Conservation (phyloP, 2,329 filamentous ascomycete genomes). For the Epichloe brachyelytri region DNA sequence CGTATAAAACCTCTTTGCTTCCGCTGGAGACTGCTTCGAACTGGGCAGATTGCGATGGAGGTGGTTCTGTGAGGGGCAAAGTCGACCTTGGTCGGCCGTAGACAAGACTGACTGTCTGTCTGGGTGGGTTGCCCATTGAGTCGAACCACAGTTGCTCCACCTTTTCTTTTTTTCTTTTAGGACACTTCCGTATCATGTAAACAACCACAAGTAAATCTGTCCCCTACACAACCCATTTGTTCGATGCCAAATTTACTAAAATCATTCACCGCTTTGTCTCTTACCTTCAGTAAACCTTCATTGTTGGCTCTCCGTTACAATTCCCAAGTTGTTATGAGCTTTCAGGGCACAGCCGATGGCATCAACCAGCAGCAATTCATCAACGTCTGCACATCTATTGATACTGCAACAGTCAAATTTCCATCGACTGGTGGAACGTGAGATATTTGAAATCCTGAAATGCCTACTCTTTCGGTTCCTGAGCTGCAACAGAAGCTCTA, state of each 20-base stretch:
- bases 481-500: constrained; percentile 26
- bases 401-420: neutral
- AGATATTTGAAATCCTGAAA: neutral
- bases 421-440: too few relatives aligned
- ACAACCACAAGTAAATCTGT: too few relatives aligned
- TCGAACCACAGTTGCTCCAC: neutral
- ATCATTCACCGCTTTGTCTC: too few relatives aligned
- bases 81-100: too few relatives aligned
- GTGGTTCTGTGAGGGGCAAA: neutral
- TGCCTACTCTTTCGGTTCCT: constrained; percentile 15
- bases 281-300: neutral
- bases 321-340: neutral
- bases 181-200: neutral
- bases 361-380: neutral
- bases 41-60: neutral
- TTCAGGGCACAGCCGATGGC: neutral
- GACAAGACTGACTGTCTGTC: neutral
- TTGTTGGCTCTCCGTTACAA: neutral
- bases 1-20: neutral
- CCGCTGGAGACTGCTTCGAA: neutral
- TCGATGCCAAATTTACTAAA: too few relatives aligned
- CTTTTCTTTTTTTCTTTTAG: neutral
- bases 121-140: neutral
- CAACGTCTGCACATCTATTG: neutral
- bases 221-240: too few relatives aligned